Evolutionary conservation across 768 basidiomycete genomes (phyloP), one percentile per base, ranked within the genome.

Genomic region (Mycena galericulata): DNA sequence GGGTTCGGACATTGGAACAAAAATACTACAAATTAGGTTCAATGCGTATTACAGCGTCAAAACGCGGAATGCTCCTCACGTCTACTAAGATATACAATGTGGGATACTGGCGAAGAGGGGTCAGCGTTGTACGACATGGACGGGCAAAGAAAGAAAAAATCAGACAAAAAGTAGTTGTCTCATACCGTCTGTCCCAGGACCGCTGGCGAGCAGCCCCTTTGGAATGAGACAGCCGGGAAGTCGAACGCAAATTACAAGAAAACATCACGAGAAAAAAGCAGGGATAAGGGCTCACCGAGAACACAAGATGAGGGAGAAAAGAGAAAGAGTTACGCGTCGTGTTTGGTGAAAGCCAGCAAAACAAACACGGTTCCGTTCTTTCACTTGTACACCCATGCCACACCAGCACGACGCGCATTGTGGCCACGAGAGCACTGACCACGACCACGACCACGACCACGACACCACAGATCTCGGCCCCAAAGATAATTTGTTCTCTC

Each of bases 231-330:
- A 76, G 78, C 79, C 77, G 83, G 77, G n/a, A 81, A 75, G 80
- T 94, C 92, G 91, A 93, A 93, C 92, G 92, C 92, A 94, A 94
- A 94, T 94, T 94, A 94, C 92, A 82, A 84, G 72, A 82, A 79
- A 84, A 72, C 91, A 93, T 92, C 87, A 79, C 73, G 65, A 34
- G 73, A 68, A 58, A 47, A 65, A 65, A 54, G 12, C 27, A 72
- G 24, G 27, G 41, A 66, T 60, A 54, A 10, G 11, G 40, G 60
- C 64, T 43, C 17, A 66, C 69, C 30, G 45, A 15, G 43, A 30
- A 56, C 53, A 61, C 43, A 47, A 36, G 24, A 58, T 20, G 32
- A 54, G 68, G 41, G 32, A 32, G 27, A 43, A 22, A 45, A 41
- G 26, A 40, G 27, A 46, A 17, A 40, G 11, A n/a, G 34, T 54